Evolutionary conservation across 129 eudicot species (phyloP).

Genomic region (Pulicaria dysenterica): DNA sequence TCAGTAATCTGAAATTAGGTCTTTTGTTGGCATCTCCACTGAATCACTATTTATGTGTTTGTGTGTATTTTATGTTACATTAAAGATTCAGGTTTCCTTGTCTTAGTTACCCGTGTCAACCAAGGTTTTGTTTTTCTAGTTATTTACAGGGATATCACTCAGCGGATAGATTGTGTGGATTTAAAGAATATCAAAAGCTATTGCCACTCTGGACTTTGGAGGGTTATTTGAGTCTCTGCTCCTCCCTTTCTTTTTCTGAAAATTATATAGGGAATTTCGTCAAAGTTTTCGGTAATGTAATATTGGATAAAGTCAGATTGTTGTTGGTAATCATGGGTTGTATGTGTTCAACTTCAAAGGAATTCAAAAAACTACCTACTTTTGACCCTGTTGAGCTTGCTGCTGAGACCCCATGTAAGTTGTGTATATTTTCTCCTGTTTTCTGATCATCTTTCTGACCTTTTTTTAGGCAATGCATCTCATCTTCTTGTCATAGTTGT

Average conservation of each 20-base stretch:
- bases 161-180: slow-evolving; percentile 16
- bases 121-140: background rate
- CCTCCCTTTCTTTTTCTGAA: background rate
- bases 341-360: slow-evolving; percentile 34
- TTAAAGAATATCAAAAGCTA: slow-evolving; percentile 8
- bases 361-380: slow-evolving; percentile 10
- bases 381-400: slow-evolving; percentile 38
- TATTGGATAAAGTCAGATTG: slow-evolving; percentile 3
- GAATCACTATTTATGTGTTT: slow-evolving; percentile 8
- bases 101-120: background rate
- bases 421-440: background rate
- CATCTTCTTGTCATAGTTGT: slow-evolving; percentile 12
- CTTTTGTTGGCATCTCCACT: slow-evolving; percentile 16
- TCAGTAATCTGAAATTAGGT: background rate
- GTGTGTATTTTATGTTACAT: slow-evolving; percentile 1
- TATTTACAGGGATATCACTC: slow-evolving; percentile 25
- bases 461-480: background rate
- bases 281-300: slow-evolving; percentile 14
- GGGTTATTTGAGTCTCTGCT: slow-evolving; percentile 22
- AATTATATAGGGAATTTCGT: background rate
- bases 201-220: slow-evolving; percentile 24
- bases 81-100: background rate
- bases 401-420: slow-evolving; percentile 44
- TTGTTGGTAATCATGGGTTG: slow-evolving; percentile 38
- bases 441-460: slow-evolving; percentile 14